A percentile compares a stretch with the other conserved stretches of the same genome.
phyloP scores from a whole-genome alignment of 2,329 filamentous ascomycete genomes.

The Pleochaeta shiraiana region DNA sequence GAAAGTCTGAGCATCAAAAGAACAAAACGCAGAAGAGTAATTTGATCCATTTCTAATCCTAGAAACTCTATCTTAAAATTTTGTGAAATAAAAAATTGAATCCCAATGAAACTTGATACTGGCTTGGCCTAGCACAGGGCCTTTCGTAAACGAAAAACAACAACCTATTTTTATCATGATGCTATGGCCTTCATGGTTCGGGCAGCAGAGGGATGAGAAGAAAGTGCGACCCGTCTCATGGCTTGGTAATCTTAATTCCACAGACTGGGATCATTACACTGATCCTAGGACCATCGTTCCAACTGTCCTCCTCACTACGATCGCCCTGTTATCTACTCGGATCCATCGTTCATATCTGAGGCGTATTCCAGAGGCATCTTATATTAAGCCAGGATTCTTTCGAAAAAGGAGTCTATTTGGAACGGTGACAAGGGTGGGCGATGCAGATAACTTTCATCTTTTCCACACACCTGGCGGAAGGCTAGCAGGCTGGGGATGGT shows the following conservation, averaged over 20 bases:
- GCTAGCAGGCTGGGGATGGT: slow-evolving; percentile 79
- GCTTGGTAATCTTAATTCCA: slow-evolving; percentile 24
- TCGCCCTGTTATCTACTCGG: slow-evolving; percentile 30
- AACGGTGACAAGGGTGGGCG: slow-evolving; percentile 77
- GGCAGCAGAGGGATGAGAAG: slow-evolving; percentile 13
- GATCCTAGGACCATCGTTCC: slow-evolving; percentile 32
- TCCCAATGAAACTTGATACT: too few species aligned
- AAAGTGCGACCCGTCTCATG: slow-evolving; percentile 21
- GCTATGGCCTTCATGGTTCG: slow-evolving; percentile 27
- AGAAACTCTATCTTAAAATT: too few species aligned
- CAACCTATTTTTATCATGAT: slow-evolving; percentile 17
- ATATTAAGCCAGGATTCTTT: slow-evolving; percentile 57
- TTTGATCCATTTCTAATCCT: not conserved
- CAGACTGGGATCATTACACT: slow-evolving; percentile 31
- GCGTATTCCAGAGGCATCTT: slow-evolving; percentile 55
- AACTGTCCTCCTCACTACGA: slow-evolving; percentile 30
- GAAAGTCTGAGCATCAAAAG: not conserved
- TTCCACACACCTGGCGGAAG: slow-evolving; percentile 90
- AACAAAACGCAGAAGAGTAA: not conserved
- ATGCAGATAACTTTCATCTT: slow-evolving; percentile 88
- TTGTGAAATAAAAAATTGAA: too few species aligned
- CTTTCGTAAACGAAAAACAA: not conserved
- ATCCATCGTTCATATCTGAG: slow-evolving; percentile 61
- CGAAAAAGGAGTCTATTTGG: slow-evolving; percentile 60
- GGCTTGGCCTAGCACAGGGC: too few species aligned